phyloP scores from a whole-genome alignment of 352 stramenopile species.

The Lagenidium sp. region DNA sequence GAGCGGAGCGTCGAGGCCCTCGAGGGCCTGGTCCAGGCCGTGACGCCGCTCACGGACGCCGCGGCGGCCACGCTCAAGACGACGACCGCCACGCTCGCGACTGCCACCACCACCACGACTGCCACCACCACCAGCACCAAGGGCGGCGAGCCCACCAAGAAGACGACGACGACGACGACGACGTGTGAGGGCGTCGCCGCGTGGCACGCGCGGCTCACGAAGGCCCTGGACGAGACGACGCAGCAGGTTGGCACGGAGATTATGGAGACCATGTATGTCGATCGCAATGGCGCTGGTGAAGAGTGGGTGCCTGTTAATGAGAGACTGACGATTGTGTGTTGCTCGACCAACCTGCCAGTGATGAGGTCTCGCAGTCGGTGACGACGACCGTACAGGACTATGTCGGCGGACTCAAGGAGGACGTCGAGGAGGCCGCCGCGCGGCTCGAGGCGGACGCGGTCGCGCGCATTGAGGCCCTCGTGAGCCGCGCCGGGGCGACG shows the following conservation, averaged over 20 bases:
- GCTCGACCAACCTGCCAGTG: no score
- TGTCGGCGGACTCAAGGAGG: conserved; percentile 51
- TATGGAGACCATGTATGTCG: conserved; percentile 46
- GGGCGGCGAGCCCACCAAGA: no score
- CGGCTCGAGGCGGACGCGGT: conserved; percentile 41
- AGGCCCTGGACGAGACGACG: conserved; percentile 33
- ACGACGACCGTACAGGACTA: conserved; percentile 39
- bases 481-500: conserved; percentile 3
- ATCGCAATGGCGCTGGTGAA: neutral
- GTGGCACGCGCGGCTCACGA: conserved; percentile 39
- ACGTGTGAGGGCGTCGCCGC: conserved; percentile 15
- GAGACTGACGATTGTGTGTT: neutral
- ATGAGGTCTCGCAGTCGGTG: conserved; percentile 37
- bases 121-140: no score
- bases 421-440: conserved; percentile 20
- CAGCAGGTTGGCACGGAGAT: conserved; percentile 31
- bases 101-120: no score
- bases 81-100: no score
- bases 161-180: no score
- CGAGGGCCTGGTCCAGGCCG: no score
- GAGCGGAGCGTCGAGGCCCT: no score
- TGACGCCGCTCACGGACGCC: no score
- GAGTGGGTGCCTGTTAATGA: neutral
- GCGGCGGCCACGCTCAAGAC: no score
- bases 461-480: conserved; percentile 15